Conservation (phyloP, 1,284 basidiomycete species). For the Peniophora sp. region DNA sequence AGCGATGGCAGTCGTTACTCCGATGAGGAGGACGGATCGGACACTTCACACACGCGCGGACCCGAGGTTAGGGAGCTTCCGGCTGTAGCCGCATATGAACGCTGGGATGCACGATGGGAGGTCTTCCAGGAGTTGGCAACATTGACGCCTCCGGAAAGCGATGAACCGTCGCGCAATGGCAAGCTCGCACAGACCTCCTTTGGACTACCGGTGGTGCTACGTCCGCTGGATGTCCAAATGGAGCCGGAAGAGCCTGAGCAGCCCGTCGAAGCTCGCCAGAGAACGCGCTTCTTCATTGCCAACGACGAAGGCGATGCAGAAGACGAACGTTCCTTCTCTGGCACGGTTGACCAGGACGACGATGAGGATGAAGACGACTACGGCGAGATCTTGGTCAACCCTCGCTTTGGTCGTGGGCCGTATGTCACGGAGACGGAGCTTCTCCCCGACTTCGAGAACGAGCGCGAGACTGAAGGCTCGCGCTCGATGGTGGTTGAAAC, state of each 20-base stretch:
- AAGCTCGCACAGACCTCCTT: conserved; percentile 9
- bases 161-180: neutral
- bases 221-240: conserved; percentile 4
- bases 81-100: conserved; percentile 9
- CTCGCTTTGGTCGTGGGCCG: conserved; percentile 6
- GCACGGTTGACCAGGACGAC: conserved; percentile 6
- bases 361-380: conserved; percentile 15
- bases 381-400: conserved; percentile 13
- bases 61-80: neutral
- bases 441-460: conserved; percentile 3
- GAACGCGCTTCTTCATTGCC: conserved; percentile 8
- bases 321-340: neutral
- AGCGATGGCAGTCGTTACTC: neutral
- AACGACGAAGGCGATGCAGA: neutral
- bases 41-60: neutral
- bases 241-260: neutral
- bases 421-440: conserved; percentile 1
- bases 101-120: conserved; percentile 21
- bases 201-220: conserved; percentile 9
- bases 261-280: neutral
- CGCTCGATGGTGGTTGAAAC: neutral
- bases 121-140: conserved; percentile 15
- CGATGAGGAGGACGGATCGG: neutral
- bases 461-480: neutral
- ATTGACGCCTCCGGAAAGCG: conserved; percentile 2